phyloP scores from a whole-genome alignment of 2,329 filamentous ascomycete genomes.

The Fusarium domesticum region DNA sequence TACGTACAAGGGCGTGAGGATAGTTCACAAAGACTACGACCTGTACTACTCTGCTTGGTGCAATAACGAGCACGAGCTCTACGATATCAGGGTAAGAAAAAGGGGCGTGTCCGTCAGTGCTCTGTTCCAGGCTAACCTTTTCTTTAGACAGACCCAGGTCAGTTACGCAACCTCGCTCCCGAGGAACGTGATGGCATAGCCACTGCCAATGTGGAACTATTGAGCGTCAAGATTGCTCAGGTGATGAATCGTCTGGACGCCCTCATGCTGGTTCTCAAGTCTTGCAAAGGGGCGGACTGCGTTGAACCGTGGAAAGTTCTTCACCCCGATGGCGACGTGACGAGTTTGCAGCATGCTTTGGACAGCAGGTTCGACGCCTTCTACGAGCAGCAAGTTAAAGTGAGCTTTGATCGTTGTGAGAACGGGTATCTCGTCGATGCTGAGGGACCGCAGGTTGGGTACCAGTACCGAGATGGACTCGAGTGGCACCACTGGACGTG shows the following conservation, averaged over 20 bases:
- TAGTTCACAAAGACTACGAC: slow-evolving; percentile 54
- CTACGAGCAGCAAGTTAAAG: slow-evolving; percentile 46
- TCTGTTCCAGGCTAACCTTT: background rate
- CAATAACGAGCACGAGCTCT: slow-evolving; percentile 64
- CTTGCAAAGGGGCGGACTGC: slow-evolving; percentile 54
- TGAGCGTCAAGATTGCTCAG: slow-evolving; percentile 29
- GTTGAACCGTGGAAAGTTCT: slow-evolving; percentile 55
- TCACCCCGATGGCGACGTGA: slow-evolving; percentile 52
- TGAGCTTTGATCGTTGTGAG: slow-evolving; percentile 53
- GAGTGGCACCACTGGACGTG: slow-evolving; percentile 31
- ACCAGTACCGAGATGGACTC: slow-evolving; percentile 26
- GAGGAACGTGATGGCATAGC: background rate
- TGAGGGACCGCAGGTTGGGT: slow-evolving; percentile 49
- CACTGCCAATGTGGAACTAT: slow-evolving; percentile 12
- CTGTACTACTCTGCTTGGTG: slow-evolving; percentile 69
- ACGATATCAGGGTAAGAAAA: slow-evolving; percentile 50
- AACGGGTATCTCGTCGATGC: slow-evolving; percentile 53
- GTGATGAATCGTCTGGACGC: slow-evolving; percentile 54
- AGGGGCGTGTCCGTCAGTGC: background rate
- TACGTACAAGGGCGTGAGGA: slow-evolving; percentile 60
- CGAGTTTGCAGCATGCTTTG: slow-evolving; percentile 51
- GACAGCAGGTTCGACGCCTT: slow-evolving; percentile 47
- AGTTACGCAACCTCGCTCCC: slow-evolving; percentile 45
- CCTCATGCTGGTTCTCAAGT: slow-evolving; percentile 59
- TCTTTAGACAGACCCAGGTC: slow-evolving; percentile 48